Evolutionary conservation across 2,329 filamentous ascomycete species (phyloP), one percentile per base, ranked within the genome.

Genomic region (Zalaria sp.): DNA sequence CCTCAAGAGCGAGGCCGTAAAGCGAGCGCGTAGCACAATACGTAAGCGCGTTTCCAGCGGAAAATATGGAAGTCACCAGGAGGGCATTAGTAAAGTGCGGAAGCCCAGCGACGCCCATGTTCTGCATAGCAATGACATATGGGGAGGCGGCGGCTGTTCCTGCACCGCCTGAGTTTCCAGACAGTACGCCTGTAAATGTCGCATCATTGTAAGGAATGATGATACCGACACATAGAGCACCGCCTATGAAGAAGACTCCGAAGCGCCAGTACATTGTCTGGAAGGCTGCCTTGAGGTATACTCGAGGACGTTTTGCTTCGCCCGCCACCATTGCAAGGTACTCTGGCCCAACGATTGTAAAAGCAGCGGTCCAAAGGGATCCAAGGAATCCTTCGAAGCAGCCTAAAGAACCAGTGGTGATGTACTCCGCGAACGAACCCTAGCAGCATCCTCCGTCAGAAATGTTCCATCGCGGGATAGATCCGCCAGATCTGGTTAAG

Each of bases 1-100:
- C 70, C 45, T 74, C 68, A 3, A 73, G 61, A 2, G 71, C 62
- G 25, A 75, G 58, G 25, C 68, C 64, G 55, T 74, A 73, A 34
- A 75, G 53, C 37, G 64, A 68, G 31, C 72, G 68, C 26, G 66
- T 69, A 1, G 69, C 68, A 42, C 66, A 69, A 57, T 73, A 75
- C 7, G 66, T 67, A 53, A 72, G 73, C 2, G 69, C 70, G 53
- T 75, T 75, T 11, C 67, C 72, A 5, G 71, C 71, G 1, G 67
- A 72, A 55, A 73, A 73, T 47, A 73, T 72, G 18, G 66, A 69
- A 1, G 70, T 73, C 40, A 74, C 53, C 61, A 61, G 45, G 6
- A 60, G 46, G 5, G 56, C 56, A 38, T 43, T 39, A 44, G 60
- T 56, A 25, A 62, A 52, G 38, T 65, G 58, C 4, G 67, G 66